Conservation (phyloP, 306 rosid genomes). For the Vigna angularis region DNA sequence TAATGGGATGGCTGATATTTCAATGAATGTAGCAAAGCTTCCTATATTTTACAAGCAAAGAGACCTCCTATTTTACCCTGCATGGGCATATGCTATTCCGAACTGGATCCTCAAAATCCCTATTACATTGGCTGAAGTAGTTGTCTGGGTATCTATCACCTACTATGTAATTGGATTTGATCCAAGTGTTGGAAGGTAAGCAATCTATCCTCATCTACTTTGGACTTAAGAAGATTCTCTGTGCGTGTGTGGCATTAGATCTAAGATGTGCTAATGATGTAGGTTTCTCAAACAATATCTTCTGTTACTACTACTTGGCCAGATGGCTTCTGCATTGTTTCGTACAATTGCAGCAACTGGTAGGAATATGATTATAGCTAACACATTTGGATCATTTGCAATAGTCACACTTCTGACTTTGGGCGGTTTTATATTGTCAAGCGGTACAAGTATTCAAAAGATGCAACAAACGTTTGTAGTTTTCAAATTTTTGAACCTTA, state of each 20-base stretch:
- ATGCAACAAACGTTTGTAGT: background rate
- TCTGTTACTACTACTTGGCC: conserved; percentile 56
- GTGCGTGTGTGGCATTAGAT: background rate
- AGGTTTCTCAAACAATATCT: conserved; percentile 70
- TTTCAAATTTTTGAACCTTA: conserved; percentile 25
- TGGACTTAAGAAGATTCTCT: background rate
- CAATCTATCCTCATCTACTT: background rate
- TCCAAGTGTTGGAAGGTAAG: conserved; percentile 60
- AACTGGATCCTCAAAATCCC: conserved; percentile 71
- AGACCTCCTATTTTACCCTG: conserved; percentile 64
- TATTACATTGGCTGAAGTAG: conserved; percentile 55
- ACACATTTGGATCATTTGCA: conserved; percentile 67
- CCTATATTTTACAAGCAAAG: conserved; percentile 80
- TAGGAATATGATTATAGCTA: conserved; percentile 61
- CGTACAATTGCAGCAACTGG: conserved; percentile 59
- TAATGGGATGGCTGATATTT: conserved; percentile 62
- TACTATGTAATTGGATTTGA: conserved; percentile 76
- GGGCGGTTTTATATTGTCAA: conserved; percentile 75
- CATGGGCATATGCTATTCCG: conserved; percentile 79
- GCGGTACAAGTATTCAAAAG: conserved; percentile 51
- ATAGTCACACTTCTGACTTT: conserved; percentile 54
- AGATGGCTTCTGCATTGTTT: conserved; percentile 72
- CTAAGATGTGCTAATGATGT: conserved; percentile 33
- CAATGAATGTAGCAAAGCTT: conserved; percentile 68
- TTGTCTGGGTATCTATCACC: conserved; percentile 63